These are phyloP conservation scores for Phanerochaete sordida DNA, from an alignment of 768 basidiomycete genomes.

Conservation along the genomic window DNA sequence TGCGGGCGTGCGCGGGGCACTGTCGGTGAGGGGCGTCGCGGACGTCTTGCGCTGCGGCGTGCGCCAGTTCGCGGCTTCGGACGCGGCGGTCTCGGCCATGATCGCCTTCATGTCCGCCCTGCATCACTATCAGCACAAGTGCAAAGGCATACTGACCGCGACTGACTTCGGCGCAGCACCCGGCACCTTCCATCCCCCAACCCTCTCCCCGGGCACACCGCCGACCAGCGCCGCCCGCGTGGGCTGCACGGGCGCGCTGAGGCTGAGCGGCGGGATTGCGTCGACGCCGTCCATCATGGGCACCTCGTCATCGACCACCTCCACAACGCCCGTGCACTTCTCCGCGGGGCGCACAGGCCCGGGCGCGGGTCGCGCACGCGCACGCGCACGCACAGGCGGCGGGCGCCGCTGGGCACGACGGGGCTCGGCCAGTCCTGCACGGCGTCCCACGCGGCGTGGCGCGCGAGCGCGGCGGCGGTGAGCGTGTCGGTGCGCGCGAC, in stretches of 20 bases:
- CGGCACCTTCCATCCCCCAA: conserved; percentile 37
- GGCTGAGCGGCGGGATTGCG: conserved; percentile 34
- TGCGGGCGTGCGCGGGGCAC: neutral
- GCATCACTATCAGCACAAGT: neutral
- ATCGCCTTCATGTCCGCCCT: conserved; percentile 84
- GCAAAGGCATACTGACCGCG: conserved; percentile 5
- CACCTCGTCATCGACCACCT: conserved; percentile 56
- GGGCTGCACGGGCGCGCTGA: conserved; percentile 2
- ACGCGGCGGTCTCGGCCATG: conserved; percentile 54
- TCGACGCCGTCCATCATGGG: conserved; percentile 78
- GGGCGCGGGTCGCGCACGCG: conserved; percentile 1
- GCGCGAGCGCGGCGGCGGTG: conserved; percentile 51
- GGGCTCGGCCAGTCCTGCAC: conserved; percentile 63
- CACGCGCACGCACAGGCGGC: conserved; percentile 18
- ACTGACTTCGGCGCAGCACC: conserved; percentile 10
- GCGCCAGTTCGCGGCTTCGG: neutral
- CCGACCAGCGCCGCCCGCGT: neutral
- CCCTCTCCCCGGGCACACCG: too few species aligned
- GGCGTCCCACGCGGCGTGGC: conserved; percentile 68
- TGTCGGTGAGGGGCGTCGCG: neutral
- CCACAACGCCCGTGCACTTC: conserved; percentile 8
- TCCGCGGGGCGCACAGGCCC: neutral
- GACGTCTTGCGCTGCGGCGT: neutral
- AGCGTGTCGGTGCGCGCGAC: conserved; percentile 56
- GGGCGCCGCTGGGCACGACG: conserved; percentile 33